A percentile compares a stretch with the other conserved stretches of the same genome.
Conservation (phyloP, 768 basidiomycete genomes). For the Serendipita sp. region DNA sequence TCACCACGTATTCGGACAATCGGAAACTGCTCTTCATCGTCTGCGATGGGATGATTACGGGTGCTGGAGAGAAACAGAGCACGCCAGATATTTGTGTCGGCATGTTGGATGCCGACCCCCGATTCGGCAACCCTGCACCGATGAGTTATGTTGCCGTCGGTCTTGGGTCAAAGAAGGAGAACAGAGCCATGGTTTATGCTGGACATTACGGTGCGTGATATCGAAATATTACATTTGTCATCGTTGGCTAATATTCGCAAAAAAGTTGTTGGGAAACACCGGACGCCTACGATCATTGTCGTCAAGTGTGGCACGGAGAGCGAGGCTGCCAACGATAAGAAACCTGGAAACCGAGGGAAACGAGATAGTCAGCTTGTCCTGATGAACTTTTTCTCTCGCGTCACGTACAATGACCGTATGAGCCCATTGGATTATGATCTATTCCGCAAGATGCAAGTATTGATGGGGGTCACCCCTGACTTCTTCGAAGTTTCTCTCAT, state of each 20-base stretch:
- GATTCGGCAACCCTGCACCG: constrained; percentile 89
- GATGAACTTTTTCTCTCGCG: constrained; percentile 99
- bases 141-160: constrained; percentile 91
- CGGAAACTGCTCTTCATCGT: constrained; percentile 88
- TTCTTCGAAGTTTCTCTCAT: constrained; percentile 95
- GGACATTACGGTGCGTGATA: constrained; percentile 85
- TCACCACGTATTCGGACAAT: constrained; percentile 77
- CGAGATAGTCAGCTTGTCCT: constrained; percentile 96
- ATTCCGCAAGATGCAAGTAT: constrained; percentile 85
- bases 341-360: constrained; percentile 96
- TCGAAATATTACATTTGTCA: neutral
- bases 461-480: constrained; percentile 99
- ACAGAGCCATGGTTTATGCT: constrained; percentile 95
- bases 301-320: constrained; percentile 91
- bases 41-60: constrained; percentile 98
- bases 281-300: constrained; percentile 83
- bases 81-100: constrained; percentile 95
- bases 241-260: neutral
- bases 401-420: constrained; percentile 99
- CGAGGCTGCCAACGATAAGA: constrained; percentile 70
- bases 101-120: constrained; percentile 77
- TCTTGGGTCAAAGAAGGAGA: constrained; percentile 73
- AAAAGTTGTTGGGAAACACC: constrained; percentile 63
- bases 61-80: constrained; percentile 84
- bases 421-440: constrained; percentile 92